Conservation (phyloP, 75 land plant genomes). For the Isoetes taiwanensis region DNA sequence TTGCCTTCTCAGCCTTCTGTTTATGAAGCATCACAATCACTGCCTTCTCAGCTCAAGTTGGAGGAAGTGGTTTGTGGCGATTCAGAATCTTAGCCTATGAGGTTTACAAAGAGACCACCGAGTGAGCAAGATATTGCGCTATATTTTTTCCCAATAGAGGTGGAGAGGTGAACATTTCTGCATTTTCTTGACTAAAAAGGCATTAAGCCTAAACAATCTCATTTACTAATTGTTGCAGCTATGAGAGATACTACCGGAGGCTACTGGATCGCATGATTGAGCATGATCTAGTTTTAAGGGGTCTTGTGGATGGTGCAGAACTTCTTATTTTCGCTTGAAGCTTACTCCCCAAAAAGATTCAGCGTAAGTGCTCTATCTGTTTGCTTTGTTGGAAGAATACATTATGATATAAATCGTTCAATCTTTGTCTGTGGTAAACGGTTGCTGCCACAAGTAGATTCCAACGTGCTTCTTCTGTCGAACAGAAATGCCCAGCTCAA, state of each 20-base stretch:
- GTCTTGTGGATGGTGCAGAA: slow-evolving; percentile 40
- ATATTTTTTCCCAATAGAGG: slow-evolving; percentile 68
- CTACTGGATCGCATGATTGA: slow-evolving; percentile 45
- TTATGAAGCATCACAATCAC: slow-evolving; percentile 30
- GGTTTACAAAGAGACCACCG: slow-evolving; percentile 30
- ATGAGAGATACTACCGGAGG: slow-evolving; percentile 41
- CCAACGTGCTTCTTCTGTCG: too few species aligned
- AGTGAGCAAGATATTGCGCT: slow-evolving; percentile 57
- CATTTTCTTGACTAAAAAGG: slow-evolving; percentile 1
- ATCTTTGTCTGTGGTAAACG: too few species aligned
- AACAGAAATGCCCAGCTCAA: too few species aligned
- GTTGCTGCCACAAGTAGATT: too few species aligned
- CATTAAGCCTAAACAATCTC: neutral
- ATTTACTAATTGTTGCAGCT: slow-evolving; percentile 27
- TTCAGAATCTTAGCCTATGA: slow-evolving; percentile 43
- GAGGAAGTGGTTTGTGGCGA: slow-evolving; percentile 40
- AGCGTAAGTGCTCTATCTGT: slow-evolving; percentile 58
- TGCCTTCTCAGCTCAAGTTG: slow-evolving; percentile 28
- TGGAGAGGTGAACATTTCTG: slow-evolving; percentile 33
- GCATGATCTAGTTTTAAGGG: slow-evolving; percentile 54
- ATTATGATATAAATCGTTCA: too few species aligned
- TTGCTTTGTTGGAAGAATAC: too few species aligned
- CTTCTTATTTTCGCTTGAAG: slow-evolving; percentile 60
- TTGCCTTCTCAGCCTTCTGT: too few species aligned
- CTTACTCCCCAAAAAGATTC: slow-evolving; percentile 37